Base-by-base conservation (phyloP, 1,139 yeast species). In the Taiozyma sp. region DNA sequence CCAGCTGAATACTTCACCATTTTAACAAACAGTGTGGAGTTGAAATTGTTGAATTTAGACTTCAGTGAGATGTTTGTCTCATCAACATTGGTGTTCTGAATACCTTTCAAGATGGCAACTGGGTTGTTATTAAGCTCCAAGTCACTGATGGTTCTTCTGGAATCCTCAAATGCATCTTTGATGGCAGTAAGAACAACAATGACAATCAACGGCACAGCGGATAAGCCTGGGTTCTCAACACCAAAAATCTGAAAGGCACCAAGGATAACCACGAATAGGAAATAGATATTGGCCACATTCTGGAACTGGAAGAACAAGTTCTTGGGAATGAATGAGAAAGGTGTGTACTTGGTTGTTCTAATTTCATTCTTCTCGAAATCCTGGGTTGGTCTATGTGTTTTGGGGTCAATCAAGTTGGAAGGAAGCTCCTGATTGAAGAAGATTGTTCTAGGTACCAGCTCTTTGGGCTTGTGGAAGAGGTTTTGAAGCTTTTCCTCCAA, bases 141-240 rank as follows among this genome's bases (percentile, higher is more conserved):
- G 68, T 93, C 99, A 57, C 85, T 76, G 4, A 79, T 70, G 0
- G 90, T 85, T 66, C 99, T 81, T 61, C 95, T 80, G 50, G 90
- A 91, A 69, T 93, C 99, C 70, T 93, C 99, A 59, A 92, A 76
- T 0, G 96, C 97, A 70, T 93, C 99, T 67, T 92, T 92, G 55
- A 87, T 71, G 14, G 96, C 97, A 1, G 98, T 93, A 52, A 93
- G 79, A 49, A 79, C 74, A 40, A 93, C 96, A 74, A 93, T 92
- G 47, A 90, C 97, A 68, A 92, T 87, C 68, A 93, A 81, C 4
- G 99, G 99, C 43, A 91, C 97, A 1, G 97, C 93, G 5, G 96
- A 88, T 58, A 93, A 71, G 2, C 93, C 97, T 1, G 98, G 97
- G 56, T 80, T 81, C n/a, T 87, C 81, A 40, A 92, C 97, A 59